Evolutionary conservation across 2,329 filamentous ascomycete species (phyloP).

Genomic region (Microdochium trichocladiopsis): DNA sequence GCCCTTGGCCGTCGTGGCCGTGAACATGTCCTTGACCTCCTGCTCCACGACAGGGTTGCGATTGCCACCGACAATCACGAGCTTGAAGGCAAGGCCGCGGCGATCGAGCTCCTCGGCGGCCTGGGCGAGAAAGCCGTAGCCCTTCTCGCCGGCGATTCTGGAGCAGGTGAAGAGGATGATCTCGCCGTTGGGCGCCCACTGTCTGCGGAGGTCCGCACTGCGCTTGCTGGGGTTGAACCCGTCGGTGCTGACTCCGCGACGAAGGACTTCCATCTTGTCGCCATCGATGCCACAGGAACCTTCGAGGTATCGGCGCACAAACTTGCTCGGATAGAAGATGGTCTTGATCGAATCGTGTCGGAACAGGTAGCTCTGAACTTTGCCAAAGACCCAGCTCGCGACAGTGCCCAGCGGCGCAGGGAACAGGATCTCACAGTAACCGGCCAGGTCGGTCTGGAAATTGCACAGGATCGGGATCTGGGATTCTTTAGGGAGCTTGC

Average conservation of each 20-base stretch:
- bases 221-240: constrained; percentile 50
- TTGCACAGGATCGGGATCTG: constrained; percentile 59
- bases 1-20: constrained; percentile 34
- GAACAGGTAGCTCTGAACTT: constrained; percentile 62
- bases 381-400: constrained; percentile 54
- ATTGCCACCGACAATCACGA: constrained; percentile 63
- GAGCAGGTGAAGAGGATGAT: constrained; percentile 60
- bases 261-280: constrained; percentile 52
- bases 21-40: constrained; percentile 54
- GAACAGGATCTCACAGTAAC: constrained; percentile 65
- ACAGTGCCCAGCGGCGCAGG: constrained; percentile 52
- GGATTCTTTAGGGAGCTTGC: constrained; percentile 45
- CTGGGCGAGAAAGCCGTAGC: constrained; percentile 59
- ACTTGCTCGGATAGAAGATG: constrained; percentile 62
- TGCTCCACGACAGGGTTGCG: constrained; percentile 55
- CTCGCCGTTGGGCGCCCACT: constrained; percentile 55
- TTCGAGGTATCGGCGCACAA: constrained; percentile 54
- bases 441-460: constrained; percentile 65
- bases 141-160: constrained; percentile 63
- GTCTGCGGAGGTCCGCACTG: constrained; percentile 40
- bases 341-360: constrained; percentile 53
- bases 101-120: constrained; percentile 46
- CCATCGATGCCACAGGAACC: constrained; percentile 42
- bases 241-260: constrained; percentile 58
- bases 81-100: constrained; percentile 50